Evolutionary conservation across 1,284 basidiomycete species (phyloP).

Genomic region (Afroboletus lepidellus): DNA sequence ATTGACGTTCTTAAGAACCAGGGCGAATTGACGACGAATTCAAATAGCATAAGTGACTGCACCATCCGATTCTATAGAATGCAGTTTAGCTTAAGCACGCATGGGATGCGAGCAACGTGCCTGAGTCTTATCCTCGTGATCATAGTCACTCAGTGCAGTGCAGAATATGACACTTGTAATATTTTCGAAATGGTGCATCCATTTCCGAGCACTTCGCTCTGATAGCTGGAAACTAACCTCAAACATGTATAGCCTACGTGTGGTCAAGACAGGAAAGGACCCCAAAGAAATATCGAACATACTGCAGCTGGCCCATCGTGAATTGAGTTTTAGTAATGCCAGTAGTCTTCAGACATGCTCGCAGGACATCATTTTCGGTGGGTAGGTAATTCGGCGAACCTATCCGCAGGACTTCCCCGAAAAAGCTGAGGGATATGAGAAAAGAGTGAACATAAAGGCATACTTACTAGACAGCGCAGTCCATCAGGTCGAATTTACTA

Average conservation of each 20-base stretch:
- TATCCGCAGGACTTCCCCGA: neutral
- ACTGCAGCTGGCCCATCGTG: neutral
- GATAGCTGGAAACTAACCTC: neutral
- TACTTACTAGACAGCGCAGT: neutral
- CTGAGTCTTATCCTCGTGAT: neutral
- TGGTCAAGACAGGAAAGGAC: neutral
- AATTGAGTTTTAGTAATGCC: neutral
- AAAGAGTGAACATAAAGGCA: too few species aligned
- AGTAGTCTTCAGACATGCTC: neutral
- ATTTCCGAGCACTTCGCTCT: neutral
- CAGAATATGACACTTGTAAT: neutral
- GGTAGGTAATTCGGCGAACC: neutral
- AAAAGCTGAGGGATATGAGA: neutral
- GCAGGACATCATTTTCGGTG: neutral
- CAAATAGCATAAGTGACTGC: neutral
- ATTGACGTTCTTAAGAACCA: neutral
- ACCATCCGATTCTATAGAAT: neutral
- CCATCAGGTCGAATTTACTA: neutral
- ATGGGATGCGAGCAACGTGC: too few species aligned
- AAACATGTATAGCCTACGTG: neutral
- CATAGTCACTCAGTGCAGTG: neutral
- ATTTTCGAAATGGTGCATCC: neutral
- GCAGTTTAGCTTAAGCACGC: neutral
- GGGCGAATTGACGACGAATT: neutral
- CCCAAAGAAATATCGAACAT: neutral